Evolutionary conservation across 1,284 basidiomycete species (phyloP), one percentile per base, ranked within the genome.

Genomic region (Malassezia japonica): DNA sequence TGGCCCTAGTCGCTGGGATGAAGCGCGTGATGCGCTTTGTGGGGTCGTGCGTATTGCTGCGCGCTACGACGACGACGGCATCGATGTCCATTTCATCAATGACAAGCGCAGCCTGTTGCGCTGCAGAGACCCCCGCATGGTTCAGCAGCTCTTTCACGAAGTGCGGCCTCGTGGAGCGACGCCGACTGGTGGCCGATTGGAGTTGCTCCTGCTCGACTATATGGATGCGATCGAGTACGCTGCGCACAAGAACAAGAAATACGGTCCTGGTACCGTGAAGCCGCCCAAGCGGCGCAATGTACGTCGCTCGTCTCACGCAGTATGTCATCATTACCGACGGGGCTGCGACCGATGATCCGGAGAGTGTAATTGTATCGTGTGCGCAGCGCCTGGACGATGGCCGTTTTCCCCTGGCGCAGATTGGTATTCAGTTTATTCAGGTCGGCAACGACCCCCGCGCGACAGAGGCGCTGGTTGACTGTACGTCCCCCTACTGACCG

Each of bases 381-480:
- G 80, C 81, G 8, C 74, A 74, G 39, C 73, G 79, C 23, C 72
- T 82, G 0, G 79, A 82, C 54, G 59, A 58, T 9, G 73, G 75
- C 0, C 72, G 78, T 40, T 79, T 77, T 55, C 79, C 81, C 0
- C 68, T 81, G 50, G 31, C 68, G 65, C 55, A 76, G 61, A 73
- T 80, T 23, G 77, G 79, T 25, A 78, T 83, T 27, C 81, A 82
- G 53, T 82, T 83, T n/a, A 73, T 76, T 10, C 82, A 82, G 73
- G 36, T 60, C 10, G 81, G 82, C 3, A 61, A 76, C 46, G 75
- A 76, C 46, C 56, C 54, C 0, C 58, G 60, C 1, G 81, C 81
- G 2, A 76, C 77, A 0, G 68, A 70, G 39, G 80, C 75, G 44
- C 72, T 83, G 13, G 59, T 66, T 28, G 78, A 31, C 78, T 12